These are phyloP conservation scores for Histomonas meleagridis DNA, from an alignment of 208 protist genomes.

Conservation along the genomic window DNA sequence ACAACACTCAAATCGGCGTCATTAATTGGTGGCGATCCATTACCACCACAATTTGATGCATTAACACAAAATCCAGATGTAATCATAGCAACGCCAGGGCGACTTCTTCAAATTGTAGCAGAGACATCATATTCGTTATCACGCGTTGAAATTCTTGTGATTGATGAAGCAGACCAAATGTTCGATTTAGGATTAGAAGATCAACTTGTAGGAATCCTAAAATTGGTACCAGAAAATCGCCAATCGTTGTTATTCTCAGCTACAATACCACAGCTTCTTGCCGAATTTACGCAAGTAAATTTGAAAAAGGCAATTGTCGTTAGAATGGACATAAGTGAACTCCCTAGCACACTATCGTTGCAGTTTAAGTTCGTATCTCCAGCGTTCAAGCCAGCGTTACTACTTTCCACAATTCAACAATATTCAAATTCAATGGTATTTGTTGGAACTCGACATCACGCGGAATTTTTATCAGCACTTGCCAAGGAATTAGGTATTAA, in stretches of 20 bases:
- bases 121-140: constrained; percentile 44
- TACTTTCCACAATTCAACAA: background rate
- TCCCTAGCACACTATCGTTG: background rate
- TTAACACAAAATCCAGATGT: constrained; percentile 89
- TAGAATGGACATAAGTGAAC: constrained; percentile 41
- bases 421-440: constrained; percentile 76
- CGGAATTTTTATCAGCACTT: constrained; percentile 70
- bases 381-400: background rate
- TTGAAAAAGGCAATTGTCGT: constrained; percentile 39
- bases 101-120: constrained; percentile 60
- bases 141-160: constrained; percentile 77
- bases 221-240: constrained; percentile 69
- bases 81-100: constrained; percentile 88
- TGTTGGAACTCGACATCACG: constrained; percentile 72
- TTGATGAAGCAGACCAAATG: constrained; percentile 97
- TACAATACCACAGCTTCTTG: constrained; percentile 84
- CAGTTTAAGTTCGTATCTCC: background rate
- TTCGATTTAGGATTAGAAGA: constrained; percentile 91
- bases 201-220: constrained; percentile 83
- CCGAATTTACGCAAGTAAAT: constrained; percentile 75
- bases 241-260: constrained; percentile 91
- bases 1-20: background rate
- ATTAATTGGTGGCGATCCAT: constrained; percentile 71
- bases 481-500: background rate
- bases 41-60: constrained; percentile 86